Percentiles rank a stretch among this genome's conserved stretches.
phyloP scores from a whole-genome alignment of 495 filamentous ascomycete species.

The Talaromyces nanjingensis region DNA sequence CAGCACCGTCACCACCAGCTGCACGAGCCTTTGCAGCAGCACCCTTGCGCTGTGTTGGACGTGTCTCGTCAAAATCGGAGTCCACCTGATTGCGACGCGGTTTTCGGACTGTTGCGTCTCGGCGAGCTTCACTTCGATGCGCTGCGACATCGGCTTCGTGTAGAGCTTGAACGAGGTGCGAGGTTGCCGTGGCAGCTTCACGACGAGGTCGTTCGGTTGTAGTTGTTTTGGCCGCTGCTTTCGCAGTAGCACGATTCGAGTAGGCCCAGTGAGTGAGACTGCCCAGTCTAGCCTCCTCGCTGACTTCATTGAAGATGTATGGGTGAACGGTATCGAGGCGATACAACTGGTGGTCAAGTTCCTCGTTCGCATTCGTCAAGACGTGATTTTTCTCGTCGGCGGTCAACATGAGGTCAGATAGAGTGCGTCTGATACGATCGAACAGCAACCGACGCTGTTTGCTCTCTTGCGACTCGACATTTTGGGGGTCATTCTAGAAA shows the following conservation, averaged over 20 bases:
- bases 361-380: constrained; percentile 79
- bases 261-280: constrained; percentile 95
- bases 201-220: constrained; percentile 65
- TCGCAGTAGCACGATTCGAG: constrained; percentile 66
- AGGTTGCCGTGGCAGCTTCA: constrained; percentile 64
- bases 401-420: constrained; percentile 72
- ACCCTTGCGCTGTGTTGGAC: constrained; percentile 48
- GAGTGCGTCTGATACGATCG: constrained; percentile 49
- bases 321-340: constrained; percentile 80
- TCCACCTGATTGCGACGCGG: constrained; percentile 59
- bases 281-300: constrained; percentile 86
- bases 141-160: constrained; percentile 65
- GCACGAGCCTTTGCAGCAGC: constrained; percentile 55
- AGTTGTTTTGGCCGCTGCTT: constrained; percentile 44
- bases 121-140: constrained; percentile 71
- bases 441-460: constrained; percentile 59
- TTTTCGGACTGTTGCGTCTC: constrained; percentile 77
- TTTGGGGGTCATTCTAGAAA: constrained; percentile 23
- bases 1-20: constrained; percentile 25
- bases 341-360: constrained; percentile 74
- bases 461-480: constrained; percentile 30
- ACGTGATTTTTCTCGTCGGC: constrained; percentile 97
- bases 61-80: constrained; percentile 70
- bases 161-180: constrained; percentile 47
- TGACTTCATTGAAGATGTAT: constrained; percentile 80